Base-by-base conservation (phyloP, 371 early-diverging fungal species). In the Mucor sp. region DNA sequence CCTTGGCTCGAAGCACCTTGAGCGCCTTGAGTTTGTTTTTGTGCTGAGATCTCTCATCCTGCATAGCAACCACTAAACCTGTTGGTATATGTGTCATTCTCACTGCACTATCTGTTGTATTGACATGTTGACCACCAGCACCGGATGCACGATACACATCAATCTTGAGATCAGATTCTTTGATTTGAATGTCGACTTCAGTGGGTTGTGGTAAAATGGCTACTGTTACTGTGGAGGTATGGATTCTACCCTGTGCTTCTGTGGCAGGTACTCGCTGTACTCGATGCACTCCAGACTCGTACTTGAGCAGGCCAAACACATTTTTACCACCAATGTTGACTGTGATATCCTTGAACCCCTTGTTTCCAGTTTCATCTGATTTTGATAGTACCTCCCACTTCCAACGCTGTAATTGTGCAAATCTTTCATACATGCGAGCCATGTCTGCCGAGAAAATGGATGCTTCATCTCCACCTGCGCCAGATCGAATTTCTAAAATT, bases 61-160 rank as follows among this genome's bases (percentile, higher is more conserved):
- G 97, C 84, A 93, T 94, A 28, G 91, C 89, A 1, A 96, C 94
- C 6, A 87, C 88, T 32, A 94, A 83, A 0, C 97, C 98, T 3
- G 95, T 94, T 8, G 97, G 95, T 25, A 97, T 68, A 82, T 98
- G 98, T 4, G 95, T 95, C 19, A 98, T 87, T 21, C 98, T 86
- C 19, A 98, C 97, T 0, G 98, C 98, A 70, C 93, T 92, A 65
- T 97, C 97, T 0, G 98, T 98, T 6, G 93, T 97, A 67, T 98
- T 98, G 28, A 98, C 97, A 72, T 96, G 95, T 79, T 95, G 95
- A 4, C 95, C 95, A 35, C 95, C 95, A 7, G 91, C 87, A 23
- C 95, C 95, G 6, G 89, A 89, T 15, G 95, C 90, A 1, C 95
- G 77, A 70, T 87, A 94, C 14, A 89, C 85, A 56, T 95, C 95